A percentile compares a stretch with the other conserved stretches of the same genome.
phyloP scores from a whole-genome alignment of 108 stramenopile species.

The Skeletonema costatum region DNA sequence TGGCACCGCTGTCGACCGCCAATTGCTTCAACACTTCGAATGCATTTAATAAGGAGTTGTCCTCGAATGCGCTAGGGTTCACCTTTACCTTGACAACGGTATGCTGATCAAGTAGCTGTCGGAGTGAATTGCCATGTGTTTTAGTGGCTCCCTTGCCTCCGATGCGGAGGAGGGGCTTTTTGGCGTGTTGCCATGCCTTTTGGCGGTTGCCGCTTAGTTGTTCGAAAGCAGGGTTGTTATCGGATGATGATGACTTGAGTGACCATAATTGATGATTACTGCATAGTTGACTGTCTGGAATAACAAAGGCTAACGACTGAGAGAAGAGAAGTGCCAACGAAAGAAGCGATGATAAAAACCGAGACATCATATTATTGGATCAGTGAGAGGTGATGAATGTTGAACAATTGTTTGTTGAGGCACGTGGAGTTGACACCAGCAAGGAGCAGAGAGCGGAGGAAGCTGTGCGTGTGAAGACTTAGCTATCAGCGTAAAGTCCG shows the following conservation, averaged over 20 bases:
- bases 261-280: not conserved
- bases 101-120: conserved; percentile 63
- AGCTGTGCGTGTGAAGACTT: no score
- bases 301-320: not conserved
- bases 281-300: not conserved
- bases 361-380: not conserved
- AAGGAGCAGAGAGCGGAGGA: no score
- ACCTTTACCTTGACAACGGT: conserved; percentile 71
- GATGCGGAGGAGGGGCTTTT: conserved; percentile 60
- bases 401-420: not conserved
- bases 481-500: no score
- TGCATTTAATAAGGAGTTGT: conserved; percentile 37
- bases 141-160: conserved; percentile 55
- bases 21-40: conserved; percentile 36
- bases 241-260: not conserved
- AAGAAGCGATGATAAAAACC: not conserved
- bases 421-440: no score
- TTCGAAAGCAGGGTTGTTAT: not conserved
- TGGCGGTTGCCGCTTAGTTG: conserved; percentile 1
- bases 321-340: not conserved
- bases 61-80: conserved; percentile 41
- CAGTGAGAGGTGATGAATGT: not conserved
- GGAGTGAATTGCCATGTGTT: conserved; percentile 63
- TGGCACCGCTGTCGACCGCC: conserved; percentile 53
- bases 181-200: conserved; percentile 60